Conservation (phyloP, 1,284 basidiomycete genomes). For the Agroathelia rolfsii region DNA sequence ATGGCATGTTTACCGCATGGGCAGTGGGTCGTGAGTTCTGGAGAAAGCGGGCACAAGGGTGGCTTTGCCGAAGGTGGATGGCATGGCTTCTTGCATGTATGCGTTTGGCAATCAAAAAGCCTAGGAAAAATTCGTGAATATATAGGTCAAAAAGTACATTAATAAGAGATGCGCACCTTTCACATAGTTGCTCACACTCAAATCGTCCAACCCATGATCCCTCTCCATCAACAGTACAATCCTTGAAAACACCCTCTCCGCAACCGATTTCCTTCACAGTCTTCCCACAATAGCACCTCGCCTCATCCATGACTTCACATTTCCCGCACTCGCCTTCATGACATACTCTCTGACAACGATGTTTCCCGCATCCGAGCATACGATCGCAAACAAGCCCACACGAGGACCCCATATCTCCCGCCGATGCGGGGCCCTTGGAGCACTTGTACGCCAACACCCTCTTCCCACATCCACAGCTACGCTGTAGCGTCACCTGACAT, state of each 20-base stretch:
- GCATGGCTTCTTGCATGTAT: conserved; percentile 57
- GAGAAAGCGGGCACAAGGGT: conserved; percentile 65
- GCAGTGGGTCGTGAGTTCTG: conserved; percentile 58
- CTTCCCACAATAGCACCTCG: conserved; percentile 73
- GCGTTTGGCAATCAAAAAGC: conserved; percentile 66
- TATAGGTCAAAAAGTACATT: not conserved
- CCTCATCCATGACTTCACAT: conserved; percentile 46
- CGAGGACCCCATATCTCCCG: conserved; percentile 35
- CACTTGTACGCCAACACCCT: conserved; percentile 58
- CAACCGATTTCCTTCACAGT: conserved; percentile 52
- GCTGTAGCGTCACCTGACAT: conserved; percentile 39
- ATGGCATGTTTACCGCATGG: conserved; percentile 71
- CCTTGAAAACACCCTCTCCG: conserved; percentile 40
- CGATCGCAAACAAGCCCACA: conserved; percentile 62
- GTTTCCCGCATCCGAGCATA: conserved; percentile 52
- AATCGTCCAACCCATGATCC: conserved; percentile 62
- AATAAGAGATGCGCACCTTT: conserved; percentile 29
- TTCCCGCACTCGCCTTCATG: conserved; percentile 64
- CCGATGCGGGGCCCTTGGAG: conserved; percentile 27
- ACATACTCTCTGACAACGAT: conserved; percentile 51
- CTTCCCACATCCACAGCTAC: conserved; percentile 51
- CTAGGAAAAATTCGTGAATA: conserved; percentile 23
- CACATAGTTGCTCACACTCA: conserved; percentile 55
- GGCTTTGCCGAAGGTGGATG: conserved; percentile 61
- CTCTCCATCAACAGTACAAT: conserved; percentile 22